Evolutionary conservation across 23 red algal genomes (phyloP), one percentile per base, ranked within the genome.

Genomic region (Gracilaria gracilis): DNA sequence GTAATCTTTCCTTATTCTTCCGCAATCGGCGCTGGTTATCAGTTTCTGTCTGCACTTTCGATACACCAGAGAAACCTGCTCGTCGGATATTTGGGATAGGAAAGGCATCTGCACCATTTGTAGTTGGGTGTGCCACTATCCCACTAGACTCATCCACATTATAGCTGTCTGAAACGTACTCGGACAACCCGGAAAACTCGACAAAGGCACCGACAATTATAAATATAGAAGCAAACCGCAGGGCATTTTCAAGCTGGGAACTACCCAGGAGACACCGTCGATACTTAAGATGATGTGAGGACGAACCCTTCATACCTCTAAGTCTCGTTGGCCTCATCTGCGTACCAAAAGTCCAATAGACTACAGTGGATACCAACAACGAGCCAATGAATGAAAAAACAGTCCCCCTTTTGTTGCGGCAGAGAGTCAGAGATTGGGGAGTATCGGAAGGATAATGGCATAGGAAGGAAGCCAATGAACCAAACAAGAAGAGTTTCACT

Each of bases 121-220:
- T 61, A 28, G 53, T 31, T 61, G 71, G 47, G 24, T 62, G 27
- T 29, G 27, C 59, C 2, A 31, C 24, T 31, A 29, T 29, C 13
- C 59, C 59, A 16, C 11, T 62, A 64, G 61, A 73, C 42, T 46
- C 34, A 70, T 33, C 40, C 16, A 37, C 23, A 49, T 25, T 89
- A 49, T 89, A 89, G 21, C 66, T 70, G 49, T 89, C 85, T 35
- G 67, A 21, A 27, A 79, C 46, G 32, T 50, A 58, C 31, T 89
- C 62, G 29, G 85, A 89, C n/a, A 89, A 27, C 1, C 85, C 85
- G 8, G 85, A 89, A 44, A 89, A 89, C 74, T 89, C 85, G n/a
- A 66, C 53, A 79, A 89, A 79, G 25, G 85, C 85, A 16, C 74
- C 46, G 33, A 53, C 70, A 89, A 89, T 89, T 16, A 89, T 71